A percentile compares a stretch with the other conserved stretches of the same genome.
Conservation (phyloP, 805 yeast species). For the Saccharomycopsis sp. region DNA sequence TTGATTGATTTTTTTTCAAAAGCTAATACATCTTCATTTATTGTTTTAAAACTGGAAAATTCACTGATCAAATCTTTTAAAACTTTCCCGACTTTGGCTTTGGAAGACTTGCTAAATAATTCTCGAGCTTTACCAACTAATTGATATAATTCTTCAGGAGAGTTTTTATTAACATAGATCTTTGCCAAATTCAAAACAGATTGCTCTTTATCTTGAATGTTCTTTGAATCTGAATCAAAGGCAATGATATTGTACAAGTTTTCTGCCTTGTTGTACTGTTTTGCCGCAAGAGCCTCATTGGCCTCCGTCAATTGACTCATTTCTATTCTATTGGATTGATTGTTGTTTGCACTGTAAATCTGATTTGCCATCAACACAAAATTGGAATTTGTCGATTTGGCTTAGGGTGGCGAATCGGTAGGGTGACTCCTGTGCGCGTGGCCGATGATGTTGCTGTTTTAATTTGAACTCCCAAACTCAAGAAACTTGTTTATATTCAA, state of each 20-base stretch:
- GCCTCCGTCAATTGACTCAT: constrained; percentile 43
- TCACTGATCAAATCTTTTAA: constrained; percentile 72
- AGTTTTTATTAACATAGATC: constrained; percentile 42
- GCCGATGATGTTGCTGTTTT: no score
- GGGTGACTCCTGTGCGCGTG: no score
- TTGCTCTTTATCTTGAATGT: constrained; percentile 47
- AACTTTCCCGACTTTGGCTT: constrained; percentile 90
- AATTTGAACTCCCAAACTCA: no score
- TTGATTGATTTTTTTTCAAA: constrained; percentile 37
- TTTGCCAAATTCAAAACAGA: constrained; percentile 71
- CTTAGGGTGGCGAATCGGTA: no score
- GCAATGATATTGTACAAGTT: constrained; percentile 43
- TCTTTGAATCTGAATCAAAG: constrained; percentile 27
- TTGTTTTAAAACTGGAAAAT: constrained; percentile 51
- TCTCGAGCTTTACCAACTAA: constrained; percentile 61
- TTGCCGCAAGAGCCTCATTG: constrained; percentile 40
- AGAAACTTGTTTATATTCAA: no score
- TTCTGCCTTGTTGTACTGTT: constrained; percentile 51
- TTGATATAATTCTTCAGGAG: constrained; percentile 41
- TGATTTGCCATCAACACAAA: no score
- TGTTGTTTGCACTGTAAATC: no score
- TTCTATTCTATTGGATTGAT: no score
- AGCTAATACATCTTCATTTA: constrained; percentile 64
- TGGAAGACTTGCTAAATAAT: constrained; percentile 73
- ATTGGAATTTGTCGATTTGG: no score